Conservation (phyloP, 495 filamentous ascomycete genomes). For the Neurospora sp. region DNA sequence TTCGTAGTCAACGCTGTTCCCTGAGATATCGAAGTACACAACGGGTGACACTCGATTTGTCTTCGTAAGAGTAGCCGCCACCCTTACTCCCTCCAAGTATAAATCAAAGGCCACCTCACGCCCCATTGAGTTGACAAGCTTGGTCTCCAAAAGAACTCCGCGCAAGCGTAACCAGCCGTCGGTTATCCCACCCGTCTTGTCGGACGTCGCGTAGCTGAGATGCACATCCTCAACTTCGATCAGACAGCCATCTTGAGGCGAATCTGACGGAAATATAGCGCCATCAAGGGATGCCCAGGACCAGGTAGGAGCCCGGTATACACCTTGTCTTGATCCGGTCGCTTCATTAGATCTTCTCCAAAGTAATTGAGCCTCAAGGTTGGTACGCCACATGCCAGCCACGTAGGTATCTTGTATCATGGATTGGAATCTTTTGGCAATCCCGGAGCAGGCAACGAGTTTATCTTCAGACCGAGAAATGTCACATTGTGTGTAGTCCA, state of each 20-base stretch:
- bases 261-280: rapidly evolving
- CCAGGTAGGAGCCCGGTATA: not conserved
- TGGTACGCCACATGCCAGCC: not conserved
- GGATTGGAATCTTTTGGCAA: not conserved
- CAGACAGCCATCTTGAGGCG: not conserved
- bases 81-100: not conserved
- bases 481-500: not conserved
- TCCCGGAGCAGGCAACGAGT: not conserved
- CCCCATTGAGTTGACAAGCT: not conserved
- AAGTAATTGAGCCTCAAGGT: not conserved
- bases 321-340: not conserved
- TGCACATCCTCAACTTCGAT: not conserved
- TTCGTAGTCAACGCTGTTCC: not conserved
- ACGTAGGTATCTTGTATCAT: not conserved
- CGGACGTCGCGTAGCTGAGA: not conserved
- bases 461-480: not conserved
- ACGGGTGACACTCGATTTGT: not conserved
- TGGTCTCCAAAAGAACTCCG: not conserved
- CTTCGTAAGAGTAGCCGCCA: rapidly evolving
- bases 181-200: not conserved
- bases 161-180: not conserved
- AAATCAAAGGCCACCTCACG: not conserved
- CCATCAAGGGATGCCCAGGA: not conserved
- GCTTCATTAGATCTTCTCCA: not conserved
- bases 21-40: not conserved